Percentiles rank a stretch among this genome's conserved stretches.
phyloP scores from a whole-genome alignment of 352 stramenopile species.

The Phytophthora cryptogea region DNA sequence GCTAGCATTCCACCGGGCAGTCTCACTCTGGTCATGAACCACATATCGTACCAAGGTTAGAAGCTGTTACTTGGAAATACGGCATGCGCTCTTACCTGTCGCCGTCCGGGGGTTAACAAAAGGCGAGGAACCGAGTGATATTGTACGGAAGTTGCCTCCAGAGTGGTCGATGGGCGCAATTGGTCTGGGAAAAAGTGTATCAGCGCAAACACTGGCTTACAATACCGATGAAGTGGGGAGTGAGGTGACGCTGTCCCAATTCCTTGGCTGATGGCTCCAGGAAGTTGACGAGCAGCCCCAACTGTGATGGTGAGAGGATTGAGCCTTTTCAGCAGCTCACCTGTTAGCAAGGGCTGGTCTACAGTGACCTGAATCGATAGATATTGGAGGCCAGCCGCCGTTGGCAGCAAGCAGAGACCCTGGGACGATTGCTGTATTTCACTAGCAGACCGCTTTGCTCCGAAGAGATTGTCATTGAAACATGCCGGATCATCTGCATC shows the following conservation, averaged over 20 bases:
- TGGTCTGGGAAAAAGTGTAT: conserved; percentile 57
- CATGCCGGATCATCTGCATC: background rate
- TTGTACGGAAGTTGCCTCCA: background rate
- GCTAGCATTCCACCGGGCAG: conserved; percentile 49
- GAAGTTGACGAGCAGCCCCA: conserved; percentile 43
- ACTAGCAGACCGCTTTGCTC: conserved; percentile 9
- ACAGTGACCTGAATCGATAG: conserved; percentile 56
- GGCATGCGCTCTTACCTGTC: conserved; percentile 36
- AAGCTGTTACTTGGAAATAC: background rate
- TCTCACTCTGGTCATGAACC: conserved; percentile 25
- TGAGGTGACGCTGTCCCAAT: conserved; percentile 41
- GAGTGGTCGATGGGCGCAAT: conserved; percentile 11
- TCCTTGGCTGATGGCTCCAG: conserved; percentile 41
- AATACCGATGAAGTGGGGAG: conserved; percentile 42
- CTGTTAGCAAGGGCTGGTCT: conserved; percentile 52
- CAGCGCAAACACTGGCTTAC: conserved; percentile 60
- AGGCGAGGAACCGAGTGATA: conserved; percentile 28
- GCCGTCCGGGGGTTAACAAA: conserved; percentile 39
- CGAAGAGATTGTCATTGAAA: background rate
- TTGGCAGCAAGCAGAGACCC: conserved; percentile 37
- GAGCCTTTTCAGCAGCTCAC: conserved; percentile 43
- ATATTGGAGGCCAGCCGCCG: conserved; percentile 42
- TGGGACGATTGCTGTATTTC: conserved; percentile 6
- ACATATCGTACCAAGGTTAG: background rate
- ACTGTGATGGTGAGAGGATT: conserved; percentile 77